Conservation (phyloP, 2,329 filamentous ascomycete species). For the Trichoderma endophyticum region DNA sequence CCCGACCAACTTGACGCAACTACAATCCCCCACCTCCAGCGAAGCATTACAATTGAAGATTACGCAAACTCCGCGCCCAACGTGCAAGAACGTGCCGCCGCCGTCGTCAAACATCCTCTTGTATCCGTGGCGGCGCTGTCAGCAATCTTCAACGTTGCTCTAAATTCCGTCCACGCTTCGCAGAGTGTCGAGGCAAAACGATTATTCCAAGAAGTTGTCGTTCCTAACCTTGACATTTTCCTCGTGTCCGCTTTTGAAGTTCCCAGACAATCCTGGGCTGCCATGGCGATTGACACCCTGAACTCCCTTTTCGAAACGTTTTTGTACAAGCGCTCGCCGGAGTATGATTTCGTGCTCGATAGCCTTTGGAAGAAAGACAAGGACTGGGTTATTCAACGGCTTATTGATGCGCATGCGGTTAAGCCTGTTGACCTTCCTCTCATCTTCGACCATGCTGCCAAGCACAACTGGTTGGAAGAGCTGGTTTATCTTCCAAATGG, state of each 20-base stretch:
- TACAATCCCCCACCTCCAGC: conserved; percentile 76
- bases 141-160: conserved; percentile 62
- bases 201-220: conserved; percentile 63
- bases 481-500: conserved; percentile 76
- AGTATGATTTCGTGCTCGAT: conserved; percentile 85
- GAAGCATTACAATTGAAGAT: conserved; percentile 66
- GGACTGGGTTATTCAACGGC: conserved; percentile 76
- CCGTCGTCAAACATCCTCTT: conserved; percentile 78
- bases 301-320: conserved; percentile 80
- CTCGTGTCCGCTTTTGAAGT: conserved; percentile 75
- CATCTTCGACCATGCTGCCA: conserved; percentile 63
- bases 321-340: conserved; percentile 70
- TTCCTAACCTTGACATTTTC: conserved; percentile 75
- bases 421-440: conserved; percentile 53
- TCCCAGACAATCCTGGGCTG: conserved; percentile 68
- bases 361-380: conserved; percentile 89
- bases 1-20: conserved; percentile 77
- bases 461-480: conserved; percentile 80
- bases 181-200: conserved; percentile 62
- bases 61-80: conserved; percentile 49
- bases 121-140: conserved; percentile 83
- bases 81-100: conserved; percentile 50
- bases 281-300: conserved; percentile 70
- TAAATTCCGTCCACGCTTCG: conserved; percentile 59
- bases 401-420: conserved; percentile 78